These are phyloP conservation scores for Skeletonema menzelii DNA, from an alignment of 108 stramenopile species.

Conservation along the genomic window DNA sequence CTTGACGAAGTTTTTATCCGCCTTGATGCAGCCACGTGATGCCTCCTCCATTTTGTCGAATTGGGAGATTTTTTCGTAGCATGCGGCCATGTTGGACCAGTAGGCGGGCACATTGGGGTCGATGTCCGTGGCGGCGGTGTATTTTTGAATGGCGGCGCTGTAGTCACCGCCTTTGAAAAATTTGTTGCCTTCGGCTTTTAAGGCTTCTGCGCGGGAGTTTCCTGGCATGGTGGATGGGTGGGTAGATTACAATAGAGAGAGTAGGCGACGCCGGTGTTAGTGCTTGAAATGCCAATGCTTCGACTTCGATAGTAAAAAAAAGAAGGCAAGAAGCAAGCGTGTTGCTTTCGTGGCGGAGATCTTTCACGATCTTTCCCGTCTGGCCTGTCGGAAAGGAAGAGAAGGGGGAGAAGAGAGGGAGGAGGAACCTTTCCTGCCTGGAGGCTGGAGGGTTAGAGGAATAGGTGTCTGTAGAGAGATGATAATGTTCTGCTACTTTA, in stretches of 20 bases:
- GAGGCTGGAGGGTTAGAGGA: too few species aligned
- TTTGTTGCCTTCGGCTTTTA: slow-evolving; percentile 87
- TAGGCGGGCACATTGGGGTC: slow-evolving; percentile 82
- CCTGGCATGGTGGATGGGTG: slow-evolving; percentile 27
- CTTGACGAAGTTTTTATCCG: slow-evolving; percentile 95
- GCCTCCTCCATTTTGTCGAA: slow-evolving; percentile 94
- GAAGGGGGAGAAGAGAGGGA: too few species aligned
- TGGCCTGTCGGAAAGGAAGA: too few species aligned
- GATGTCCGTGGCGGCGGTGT: slow-evolving; percentile 83
- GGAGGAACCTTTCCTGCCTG: too few species aligned
- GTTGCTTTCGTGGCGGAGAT: not conserved
- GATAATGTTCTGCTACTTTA: too few species aligned
- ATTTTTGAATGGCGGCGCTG: slow-evolving; percentile 84
- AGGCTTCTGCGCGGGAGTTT: slow-evolving; percentile 69
- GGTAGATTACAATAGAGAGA: not conserved
- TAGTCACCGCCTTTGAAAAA: slow-evolving; percentile 89
- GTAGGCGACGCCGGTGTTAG: not conserved
- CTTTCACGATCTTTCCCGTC: too few species aligned
- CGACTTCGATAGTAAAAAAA: not conserved
- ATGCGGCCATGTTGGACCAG: slow-evolving; percentile 92
- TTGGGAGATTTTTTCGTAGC: slow-evolving; percentile 89
- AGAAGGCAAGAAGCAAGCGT: not conserved
- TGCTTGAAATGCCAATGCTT: not conserved
- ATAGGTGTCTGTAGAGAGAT: too few species aligned
- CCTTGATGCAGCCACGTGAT: slow-evolving; percentile 89